Conservation (phyloP, 495 filamentous ascomycete genomes). For the Penicillium macrosclerotiorum region DNA sequence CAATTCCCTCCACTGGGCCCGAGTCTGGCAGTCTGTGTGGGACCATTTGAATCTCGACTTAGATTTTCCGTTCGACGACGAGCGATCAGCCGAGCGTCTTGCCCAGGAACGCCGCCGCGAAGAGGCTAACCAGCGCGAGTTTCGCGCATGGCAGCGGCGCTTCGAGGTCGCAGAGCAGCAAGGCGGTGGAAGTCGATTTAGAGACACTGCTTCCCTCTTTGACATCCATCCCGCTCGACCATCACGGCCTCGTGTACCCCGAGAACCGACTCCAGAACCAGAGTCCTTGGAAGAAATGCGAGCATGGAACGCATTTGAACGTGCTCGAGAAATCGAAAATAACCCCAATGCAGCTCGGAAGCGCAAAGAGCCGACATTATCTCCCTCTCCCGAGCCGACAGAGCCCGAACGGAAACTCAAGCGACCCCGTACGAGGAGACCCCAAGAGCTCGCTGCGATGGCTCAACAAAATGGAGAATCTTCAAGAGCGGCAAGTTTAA, state of each 20-base stretch:
- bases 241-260: slow-evolving; percentile 44
- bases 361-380: slow-evolving; percentile 74
- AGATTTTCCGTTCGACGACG: slow-evolving; percentile 86
- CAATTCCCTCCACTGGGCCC: slow-evolving; percentile 57
- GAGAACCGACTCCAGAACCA: slow-evolving; percentile 50
- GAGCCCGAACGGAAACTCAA: slow-evolving; percentile 78
- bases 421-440: slow-evolving; percentile 69
- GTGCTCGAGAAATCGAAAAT: slow-evolving; percentile 67
- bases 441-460: slow-evolving; percentile 45
- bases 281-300: slow-evolving; percentile 76
- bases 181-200: slow-evolving; percentile 70
- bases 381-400: slow-evolving; percentile 60
- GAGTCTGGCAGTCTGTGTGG: slow-evolving; percentile 67
- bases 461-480: slow-evolving; percentile 46
- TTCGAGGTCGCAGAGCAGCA: slow-evolving; percentile 76
- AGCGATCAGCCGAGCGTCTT: slow-evolving; percentile 49
- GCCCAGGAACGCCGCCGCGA: slow-evolving; percentile 56
- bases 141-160: slow-evolving; percentile 74
- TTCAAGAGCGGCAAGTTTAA: slow-evolving; percentile 38
- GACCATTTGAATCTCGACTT: slow-evolving; percentile 72
- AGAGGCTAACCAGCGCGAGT: slow-evolving; percentile 62
- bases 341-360: slow-evolving; percentile 58
- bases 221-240: slow-evolving; percentile 47
- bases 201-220: slow-evolving; percentile 55
- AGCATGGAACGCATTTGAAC: slow-evolving; percentile 89